Evolutionary conservation across 2,329 filamentous ascomycete genomes (phyloP), one percentile per base, ranked within the genome.

Genomic region (Didymella exigua): DNA sequence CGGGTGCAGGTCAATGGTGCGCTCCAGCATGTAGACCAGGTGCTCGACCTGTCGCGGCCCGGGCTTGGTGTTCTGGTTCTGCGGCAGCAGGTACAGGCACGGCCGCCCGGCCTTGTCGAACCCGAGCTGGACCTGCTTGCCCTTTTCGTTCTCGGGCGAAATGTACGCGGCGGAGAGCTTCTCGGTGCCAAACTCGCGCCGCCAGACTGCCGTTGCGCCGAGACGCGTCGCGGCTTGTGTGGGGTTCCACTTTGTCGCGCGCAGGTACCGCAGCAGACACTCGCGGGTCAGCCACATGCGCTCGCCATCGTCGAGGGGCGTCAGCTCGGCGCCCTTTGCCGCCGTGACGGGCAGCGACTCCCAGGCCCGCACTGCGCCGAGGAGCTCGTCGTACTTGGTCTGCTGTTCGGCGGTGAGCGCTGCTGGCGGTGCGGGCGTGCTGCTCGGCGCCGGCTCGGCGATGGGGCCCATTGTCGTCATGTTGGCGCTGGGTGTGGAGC

Each of bases 11-110:
- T 97, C 93, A 62, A 96, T 86, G 29, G 90, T 87, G 31, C 91
- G 85, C 80, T 99, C 95, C 36, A 98, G 78, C 93, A 98, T 97
- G 79, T 89, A 99, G 47, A 97, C 92, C 57, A 99, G 80, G 74
- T 98, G 93, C 76, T 99, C 88, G 50, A 96, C 87, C 78, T 98
- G 95, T 65, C 91, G 85, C 31, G 92, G 90, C 58, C 87, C 89
- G 52, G 87, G 84, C 65, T 96, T 88, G 1, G 95, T 98, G 80
- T 99, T 99, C 78, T 99, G 95, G 63, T 89, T 87, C 27, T 88
- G 90, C 1, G 95, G 95, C 72, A 89, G 89, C 56, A 99, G 84
- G 77, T 97, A 97, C 69, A 95, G 86, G 75, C 93, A 97, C 2
- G 93, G 91, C n/a, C 93, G 83, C 44, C 84, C 89, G 57, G 91